Conservation (phyloP, 2,329 filamentous ascomycete genomes). For the Ophiocordyceps camponoti-floridani region DNA sequence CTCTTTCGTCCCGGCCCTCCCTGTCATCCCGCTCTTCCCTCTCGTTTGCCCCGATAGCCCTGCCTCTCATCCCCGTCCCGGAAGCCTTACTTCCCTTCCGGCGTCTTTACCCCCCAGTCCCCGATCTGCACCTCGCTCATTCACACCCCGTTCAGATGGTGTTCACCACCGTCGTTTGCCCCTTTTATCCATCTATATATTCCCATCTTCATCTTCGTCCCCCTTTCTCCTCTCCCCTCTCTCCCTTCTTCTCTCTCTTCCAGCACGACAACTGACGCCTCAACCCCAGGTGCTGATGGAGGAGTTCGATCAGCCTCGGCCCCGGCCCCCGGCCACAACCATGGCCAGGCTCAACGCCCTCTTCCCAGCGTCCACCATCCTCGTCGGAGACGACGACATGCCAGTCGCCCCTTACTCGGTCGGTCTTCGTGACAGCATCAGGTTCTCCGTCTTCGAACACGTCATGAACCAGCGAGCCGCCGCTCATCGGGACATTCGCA, state of each 20-base stretch:
- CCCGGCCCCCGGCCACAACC: conserved; percentile 6
- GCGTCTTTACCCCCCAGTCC: not conserved
- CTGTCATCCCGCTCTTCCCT: no score
- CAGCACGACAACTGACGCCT: not conserved
- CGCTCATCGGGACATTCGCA: conserved; percentile 8
- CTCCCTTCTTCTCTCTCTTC: not conserved
- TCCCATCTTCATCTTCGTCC: not conserved
- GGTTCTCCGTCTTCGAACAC: conserved; percentile 16
- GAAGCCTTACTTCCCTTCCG: not conserved
- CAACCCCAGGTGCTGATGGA: conserved; percentile 10
- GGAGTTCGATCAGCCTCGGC: conserved; percentile 3
- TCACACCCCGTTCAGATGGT: not conserved
- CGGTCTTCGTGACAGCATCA: conserved; percentile 15
- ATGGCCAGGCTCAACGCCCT: conserved; percentile 19
- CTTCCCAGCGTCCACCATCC: conserved; percentile 11
- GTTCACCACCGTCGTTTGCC: not conserved
- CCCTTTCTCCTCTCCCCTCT: not conserved
- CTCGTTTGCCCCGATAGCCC: not conserved
- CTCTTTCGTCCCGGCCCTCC: not conserved
- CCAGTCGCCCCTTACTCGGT: conserved; percentile 12
- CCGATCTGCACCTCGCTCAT: not conserved
- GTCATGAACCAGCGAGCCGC: conserved; percentile 10
- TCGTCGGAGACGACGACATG: conserved; percentile 7
- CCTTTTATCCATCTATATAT: not conserved
- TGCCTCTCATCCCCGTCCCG: not conserved